phyloP scores from a whole-genome alignment of 2,329 filamentous ascomycete genomes.

The Zymoseptoria passerinii region DNA sequence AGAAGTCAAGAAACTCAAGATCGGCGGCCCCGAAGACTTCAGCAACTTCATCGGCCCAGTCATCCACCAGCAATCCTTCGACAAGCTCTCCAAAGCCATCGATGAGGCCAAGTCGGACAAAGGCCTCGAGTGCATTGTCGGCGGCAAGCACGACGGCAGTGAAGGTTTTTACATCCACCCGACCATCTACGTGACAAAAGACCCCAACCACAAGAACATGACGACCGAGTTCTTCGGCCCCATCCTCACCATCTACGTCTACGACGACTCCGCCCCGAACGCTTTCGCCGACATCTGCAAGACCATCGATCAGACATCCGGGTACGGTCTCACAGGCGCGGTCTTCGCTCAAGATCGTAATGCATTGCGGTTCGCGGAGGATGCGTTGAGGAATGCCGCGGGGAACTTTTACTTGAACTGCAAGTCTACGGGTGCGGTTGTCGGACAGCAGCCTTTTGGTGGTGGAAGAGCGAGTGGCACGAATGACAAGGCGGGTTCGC shows the following conservation, averaged over 20 bases:
- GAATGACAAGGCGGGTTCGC: conserved; percentile 50
- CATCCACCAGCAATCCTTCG: conserved; percentile 73
- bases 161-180: conserved; percentile 79
- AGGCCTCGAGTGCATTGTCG: conserved; percentile 63
- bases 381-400: conserved; percentile 61
- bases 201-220: conserved; percentile 66
- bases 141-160: conserved; percentile 67
- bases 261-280: conserved; percentile 53
- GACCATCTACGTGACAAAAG: conserved; percentile 68
- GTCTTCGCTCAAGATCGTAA: conserved; percentile 64
- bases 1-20: conserved; percentile 62
- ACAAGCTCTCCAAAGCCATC: conserved; percentile 69
- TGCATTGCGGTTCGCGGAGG: conserved; percentile 59
- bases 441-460: conserved; percentile 37
- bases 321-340: conserved; percentile 70
- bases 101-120: conserved; percentile 69
- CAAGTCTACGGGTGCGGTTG: conserved; percentile 53
- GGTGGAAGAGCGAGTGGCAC: conserved; percentile 49
- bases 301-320: conserved; percentile 61
- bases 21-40: conserved; percentile 62
- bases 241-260: conserved; percentile 65
- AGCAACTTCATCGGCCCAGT: conserved; percentile 80
- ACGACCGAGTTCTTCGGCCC: conserved; percentile 77
- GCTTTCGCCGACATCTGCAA: conserved; percentile 54
- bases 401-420: conserved; percentile 85